Evolutionary conservation across 129 eudicot genomes (phyloP).

Genomic region (Flaveria sonorensis): DNA sequence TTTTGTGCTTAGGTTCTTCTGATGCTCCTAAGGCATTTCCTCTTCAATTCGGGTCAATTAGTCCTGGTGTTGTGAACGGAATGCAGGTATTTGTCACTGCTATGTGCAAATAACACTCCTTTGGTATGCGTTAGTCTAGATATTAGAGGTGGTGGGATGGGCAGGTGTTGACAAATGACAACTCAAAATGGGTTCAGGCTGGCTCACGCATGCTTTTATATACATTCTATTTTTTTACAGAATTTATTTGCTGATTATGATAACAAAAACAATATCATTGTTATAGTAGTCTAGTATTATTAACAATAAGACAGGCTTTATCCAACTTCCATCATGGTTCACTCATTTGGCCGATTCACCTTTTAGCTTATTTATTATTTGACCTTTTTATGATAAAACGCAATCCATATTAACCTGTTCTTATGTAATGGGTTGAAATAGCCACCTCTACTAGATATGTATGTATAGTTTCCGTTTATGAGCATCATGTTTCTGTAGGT

Average conservation of each 20-base stretch:
- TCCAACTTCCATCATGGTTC: neutral
- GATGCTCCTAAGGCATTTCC: conserved; percentile 56
- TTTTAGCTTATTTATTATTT: neutral
- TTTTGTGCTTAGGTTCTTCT: conserved; percentile 42
- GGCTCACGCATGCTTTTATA: neutral
- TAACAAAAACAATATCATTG: neutral
- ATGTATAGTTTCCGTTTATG: neutral
- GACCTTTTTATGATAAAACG: neutral
- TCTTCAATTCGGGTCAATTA: conserved; percentile 85
- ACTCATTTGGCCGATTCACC: neutral
- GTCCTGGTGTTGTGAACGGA: conserved; percentile 65
- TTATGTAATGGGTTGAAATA: neutral
- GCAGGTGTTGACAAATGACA: neutral
- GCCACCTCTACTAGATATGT: neutral
- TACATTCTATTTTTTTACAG: neutral
- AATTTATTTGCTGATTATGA: neutral
- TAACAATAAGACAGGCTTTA: neutral
- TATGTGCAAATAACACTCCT: conserved; percentile 16
- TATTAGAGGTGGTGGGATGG: conserved; percentile 3
- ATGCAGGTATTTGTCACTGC: conserved; percentile 57
- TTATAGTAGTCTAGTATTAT: neutral
- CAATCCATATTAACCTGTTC: neutral
- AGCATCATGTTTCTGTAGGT: conserved; percentile 46
- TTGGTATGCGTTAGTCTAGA: neutral
- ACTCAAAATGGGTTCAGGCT: conserved; percentile 5